Evolutionary conservation across 1,284 basidiomycete genomes (phyloP), one percentile per base, ranked within the genome.

Genomic region (Lentinula novae-zelandiae): DNA sequence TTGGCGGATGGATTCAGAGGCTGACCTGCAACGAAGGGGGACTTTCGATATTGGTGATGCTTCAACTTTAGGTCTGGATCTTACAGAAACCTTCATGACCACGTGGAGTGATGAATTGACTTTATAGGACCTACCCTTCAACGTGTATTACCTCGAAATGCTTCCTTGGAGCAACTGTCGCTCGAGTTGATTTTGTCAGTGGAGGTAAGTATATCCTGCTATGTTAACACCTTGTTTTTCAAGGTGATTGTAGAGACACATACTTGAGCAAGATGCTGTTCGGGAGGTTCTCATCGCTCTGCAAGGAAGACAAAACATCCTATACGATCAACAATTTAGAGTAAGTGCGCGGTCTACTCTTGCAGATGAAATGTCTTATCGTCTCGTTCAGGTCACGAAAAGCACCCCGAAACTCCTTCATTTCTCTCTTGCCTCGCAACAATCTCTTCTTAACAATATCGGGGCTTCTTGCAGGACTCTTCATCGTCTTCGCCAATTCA

Each of bases 281-380:
- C 81, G 90, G 7, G 91, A 93, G 66, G 75, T 91, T 2, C 74
- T 92, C 13, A 87, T 90, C 69, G 82, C 82, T 22, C 72, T 92
- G 3, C 89, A 92, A 77, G 89, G 89, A 0, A 78, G 81, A 58
- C 78, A 77, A 49, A 91, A 86, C 63, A 72, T 87, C 52, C 71
- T 90, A 66, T 72, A 90, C 13, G 71, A 72, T 62, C 75, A 69
- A 36, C 68, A 69, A 8, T 83, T 75, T 63, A 68, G 63, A 39
- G 76, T 81, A 65, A 46, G 73, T 68, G 44, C 3, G 51, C n/a
- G 51, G 62, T 55, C 1, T 12, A 12, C 42, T 8, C 13, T 27
- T 44, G 53, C 31, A 5, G 31, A 3, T 15, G 4, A 44, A 40
- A 31, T n/a, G 49, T 8, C 34, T 7, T 52, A 38, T 34, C 33